A percentile compares a stretch with the other conserved stretches of the same genome.
These are phyloP conservation scores for Teratosphaeria nubilosa DNA, from an alignment of 2,329 filamentous ascomycete genomes.

Conservation along the genomic window DNA sequence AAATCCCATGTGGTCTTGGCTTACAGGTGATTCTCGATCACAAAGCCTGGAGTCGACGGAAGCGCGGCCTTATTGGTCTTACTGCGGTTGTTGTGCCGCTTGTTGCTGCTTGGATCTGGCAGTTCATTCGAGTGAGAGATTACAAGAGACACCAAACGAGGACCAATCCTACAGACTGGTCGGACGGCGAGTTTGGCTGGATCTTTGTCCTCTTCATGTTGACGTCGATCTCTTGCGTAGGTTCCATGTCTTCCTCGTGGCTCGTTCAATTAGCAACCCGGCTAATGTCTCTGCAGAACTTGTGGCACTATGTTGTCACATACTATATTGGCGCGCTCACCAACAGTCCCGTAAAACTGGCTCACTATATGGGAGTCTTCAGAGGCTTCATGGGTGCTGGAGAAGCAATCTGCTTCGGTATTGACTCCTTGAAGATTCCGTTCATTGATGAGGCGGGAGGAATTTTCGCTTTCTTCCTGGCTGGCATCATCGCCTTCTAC, in stretches of 20 bases:
- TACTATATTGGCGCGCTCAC: constrained; percentile 24
- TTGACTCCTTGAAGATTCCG: constrained; percentile 18
- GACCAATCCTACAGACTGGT: constrained; percentile 15
- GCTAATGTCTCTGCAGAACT: constrained; percentile 1
- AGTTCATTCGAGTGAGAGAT: constrained; percentile 17
- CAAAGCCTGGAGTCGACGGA: constrained; percentile 4
- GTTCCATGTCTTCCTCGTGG: neutral
- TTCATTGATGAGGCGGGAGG: constrained; percentile 16
- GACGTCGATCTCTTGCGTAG: constrained; percentile 10
- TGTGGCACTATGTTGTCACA: constrained; percentile 23
- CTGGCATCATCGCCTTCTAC: constrained; percentile 9
- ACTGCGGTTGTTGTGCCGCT: constrained; percentile 17
- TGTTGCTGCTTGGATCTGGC: constrained; percentile 22
- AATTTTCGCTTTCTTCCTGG: constrained; percentile 15
- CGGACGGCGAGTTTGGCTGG: constrained; percentile 13
- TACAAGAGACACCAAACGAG: constrained; percentile 16
- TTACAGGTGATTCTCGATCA: constrained; percentile 11
- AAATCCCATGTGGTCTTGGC: constrained; percentile 21
- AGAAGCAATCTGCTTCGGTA: constrained; percentile 22
- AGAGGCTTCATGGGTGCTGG: constrained; percentile 20
- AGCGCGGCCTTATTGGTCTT: constrained; percentile 13
- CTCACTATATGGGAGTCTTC: constrained; percentile 16
- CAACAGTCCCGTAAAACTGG: constrained; percentile 12
- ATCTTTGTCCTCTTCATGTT: constrained; percentile 11
- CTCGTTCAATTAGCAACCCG: neutral